Percentiles rank a stretch among this genome's conserved stretches.
These are phyloP conservation scores for Pueraria montana DNA, from an alignment of 306 rosid genomes.

Conservation along the genomic window DNA sequence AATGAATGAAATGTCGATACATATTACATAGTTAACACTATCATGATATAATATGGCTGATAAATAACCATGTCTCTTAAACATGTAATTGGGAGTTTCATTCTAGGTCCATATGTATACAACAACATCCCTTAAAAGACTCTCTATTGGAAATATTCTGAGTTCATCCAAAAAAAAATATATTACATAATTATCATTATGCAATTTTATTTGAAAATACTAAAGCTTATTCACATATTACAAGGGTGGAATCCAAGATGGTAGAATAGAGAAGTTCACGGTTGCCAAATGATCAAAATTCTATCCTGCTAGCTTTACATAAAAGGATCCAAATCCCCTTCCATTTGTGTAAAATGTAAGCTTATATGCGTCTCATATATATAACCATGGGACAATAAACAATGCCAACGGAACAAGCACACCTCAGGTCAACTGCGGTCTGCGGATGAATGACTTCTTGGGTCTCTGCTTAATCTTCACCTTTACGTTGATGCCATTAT, in stretches of 20 bases:
- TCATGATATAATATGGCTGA: no score
- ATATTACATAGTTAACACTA: no score
- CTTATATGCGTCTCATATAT: neutral
- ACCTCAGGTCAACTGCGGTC: neutral
- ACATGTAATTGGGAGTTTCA: no score
- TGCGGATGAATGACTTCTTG: constrained; percentile 57
- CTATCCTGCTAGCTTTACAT: neutral
- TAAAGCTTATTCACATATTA: constrained; percentile 26
- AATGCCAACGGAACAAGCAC: constrained; percentile 5
- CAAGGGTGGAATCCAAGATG: constrained; percentile 29
- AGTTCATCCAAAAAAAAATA: no score
- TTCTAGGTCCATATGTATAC: no score
- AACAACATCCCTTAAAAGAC: no score
- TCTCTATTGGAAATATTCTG: no score
- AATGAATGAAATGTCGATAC: neutral
- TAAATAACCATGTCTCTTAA: no score
- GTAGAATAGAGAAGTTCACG: neutral
- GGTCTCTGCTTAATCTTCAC: constrained; percentile 80
- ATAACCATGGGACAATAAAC: neutral
- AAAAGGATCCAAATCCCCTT: neutral
- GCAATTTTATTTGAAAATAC: neutral
- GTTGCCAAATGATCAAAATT: neutral
- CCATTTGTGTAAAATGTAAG: constrained; percentile 2
- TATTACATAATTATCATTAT: neutral
- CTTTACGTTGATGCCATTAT: constrained; percentile 76